These are phyloP conservation scores for Rosa lucieae DNA, from an alignment of 306 rosid species.

Conservation along the genomic window DNA sequence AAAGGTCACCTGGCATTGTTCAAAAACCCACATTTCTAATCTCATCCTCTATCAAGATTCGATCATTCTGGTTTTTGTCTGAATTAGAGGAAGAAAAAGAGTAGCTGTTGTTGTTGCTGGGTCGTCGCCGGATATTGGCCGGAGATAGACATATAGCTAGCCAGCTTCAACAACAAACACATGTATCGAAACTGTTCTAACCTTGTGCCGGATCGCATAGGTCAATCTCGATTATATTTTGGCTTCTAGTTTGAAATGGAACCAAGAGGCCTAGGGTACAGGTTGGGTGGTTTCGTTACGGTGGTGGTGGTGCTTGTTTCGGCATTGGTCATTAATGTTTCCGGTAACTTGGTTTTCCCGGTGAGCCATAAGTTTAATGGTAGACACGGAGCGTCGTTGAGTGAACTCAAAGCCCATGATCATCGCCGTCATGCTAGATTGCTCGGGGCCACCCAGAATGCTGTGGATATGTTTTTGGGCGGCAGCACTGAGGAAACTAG, in stretches of 20 bases:
- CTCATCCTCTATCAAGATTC: too few relatives aligned
- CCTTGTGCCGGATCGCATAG: too few relatives aligned
- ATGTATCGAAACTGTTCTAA: neutral
- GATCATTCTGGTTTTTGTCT: too few relatives aligned
- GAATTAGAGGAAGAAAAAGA: too few relatives aligned
- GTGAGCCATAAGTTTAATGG: slow-evolving; percentile 71
- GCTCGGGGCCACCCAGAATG: slow-evolving; percentile 28
- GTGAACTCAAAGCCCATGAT: slow-evolving; percentile 65
- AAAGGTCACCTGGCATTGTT: too few relatives aligned
- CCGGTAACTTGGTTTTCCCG: slow-evolving; percentile 54
- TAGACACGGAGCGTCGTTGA: slow-evolving; percentile 29
- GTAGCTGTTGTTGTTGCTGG: too few relatives aligned
- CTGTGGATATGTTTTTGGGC: slow-evolving; percentile 65
- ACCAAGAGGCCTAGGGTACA: neutral
- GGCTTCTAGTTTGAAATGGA: neutral
- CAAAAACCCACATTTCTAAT: too few relatives aligned
- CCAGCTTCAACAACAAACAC: neutral
- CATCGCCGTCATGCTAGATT: slow-evolving; percentile 61
- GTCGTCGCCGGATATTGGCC: too few relatives aligned
- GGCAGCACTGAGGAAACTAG: slow-evolving; percentile 66
- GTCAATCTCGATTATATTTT: too few relatives aligned
- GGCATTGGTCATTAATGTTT: slow-evolving; percentile 21
- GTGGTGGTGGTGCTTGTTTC: slow-evolving; percentile 12
- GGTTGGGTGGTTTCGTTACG: neutral
- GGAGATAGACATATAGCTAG: neutral